Base-by-base conservation (phyloP, 2,329 filamentous ascomycete genomes). In the Nemania serpens region DNA sequence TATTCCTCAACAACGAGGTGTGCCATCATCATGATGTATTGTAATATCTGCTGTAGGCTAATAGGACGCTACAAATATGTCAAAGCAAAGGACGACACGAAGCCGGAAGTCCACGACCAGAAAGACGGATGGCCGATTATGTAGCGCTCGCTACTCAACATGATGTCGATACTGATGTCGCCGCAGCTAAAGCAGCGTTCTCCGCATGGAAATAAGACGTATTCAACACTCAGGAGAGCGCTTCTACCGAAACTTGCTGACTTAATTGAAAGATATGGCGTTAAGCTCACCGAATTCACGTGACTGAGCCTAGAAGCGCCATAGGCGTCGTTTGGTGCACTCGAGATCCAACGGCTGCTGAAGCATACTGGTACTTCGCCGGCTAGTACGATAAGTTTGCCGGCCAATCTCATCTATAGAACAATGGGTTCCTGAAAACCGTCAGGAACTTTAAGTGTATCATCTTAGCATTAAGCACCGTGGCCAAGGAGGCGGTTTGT, bases 41-140 rank as follows among this genome's bases (percentile, higher is more conserved):
- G 3, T 29, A 29, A 17, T 12, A 41, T 10, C 13, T 12, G n/a
- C 3, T 51, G 18, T 34, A 12, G 11, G 29, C 58, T 62, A 20
- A 63, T 22, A 3, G 7, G 45, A 41, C 11, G 0, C 12, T 7
- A 36, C 36, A 3, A 78, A 66, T 73, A 78, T 56, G 71, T 77
- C 56, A 77, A 78, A 54, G 78, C 77, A 9, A 77, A 78, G 56
- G 77, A 71, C 65, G 59, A 71, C 29, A 78, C 80, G 67, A 83
- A 79, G 53, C 74, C 84, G 39, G 73, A 76, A n/a, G 70, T 83
- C 4, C 71, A 75, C 72, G 83, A 80, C 63, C 82, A 83, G 10
- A 79, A 76, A 51, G 78, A 84, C 67, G 78, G 77, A 54, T 85
- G 1, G 76, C 80, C n/a, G 74, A 82, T 59, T 77, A 82, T 45